phyloP scores from a whole-genome alignment of 179 eudicot species.

The Beta corolliflora region DNA sequence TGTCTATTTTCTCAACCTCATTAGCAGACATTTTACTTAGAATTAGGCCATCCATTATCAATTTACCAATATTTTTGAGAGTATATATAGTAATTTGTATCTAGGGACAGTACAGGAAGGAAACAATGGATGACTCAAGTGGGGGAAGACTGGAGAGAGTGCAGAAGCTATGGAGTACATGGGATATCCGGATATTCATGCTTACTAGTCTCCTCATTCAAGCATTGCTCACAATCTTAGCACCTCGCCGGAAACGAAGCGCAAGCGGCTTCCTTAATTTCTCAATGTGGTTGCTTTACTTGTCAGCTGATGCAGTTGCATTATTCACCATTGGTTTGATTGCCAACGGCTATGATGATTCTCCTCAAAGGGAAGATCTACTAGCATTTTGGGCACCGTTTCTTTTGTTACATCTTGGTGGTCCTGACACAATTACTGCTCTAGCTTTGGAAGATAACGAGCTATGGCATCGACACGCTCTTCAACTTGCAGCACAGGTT shows the following conservation, averaged over 20 bases:
- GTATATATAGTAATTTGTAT: too few relatives aligned
- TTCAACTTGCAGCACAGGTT: constrained; percentile 10
- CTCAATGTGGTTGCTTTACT: constrained; percentile 3
- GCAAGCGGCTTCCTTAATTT: background rate
- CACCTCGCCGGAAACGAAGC: background rate
- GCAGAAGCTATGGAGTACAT: background rate
- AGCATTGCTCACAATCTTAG: background rate
- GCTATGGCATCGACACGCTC: constrained; percentile 24
- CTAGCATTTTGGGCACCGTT: constrained; percentile 22
- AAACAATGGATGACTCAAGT: too few relatives aligned
- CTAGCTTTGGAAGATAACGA: constrained; percentile 24
- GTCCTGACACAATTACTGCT: constrained; percentile 27
- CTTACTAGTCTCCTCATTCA: constrained; percentile 4
- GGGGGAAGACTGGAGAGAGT: background rate
- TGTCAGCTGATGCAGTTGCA: constrained; percentile 9
- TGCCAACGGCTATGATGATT: background rate
- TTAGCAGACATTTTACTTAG: too few relatives aligned
- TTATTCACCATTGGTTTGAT: background rate
- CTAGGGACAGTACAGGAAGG: too few relatives aligned
- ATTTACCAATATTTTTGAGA: too few relatives aligned
- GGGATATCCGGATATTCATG: background rate
- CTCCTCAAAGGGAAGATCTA: background rate
- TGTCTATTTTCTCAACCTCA: too few relatives aligned
- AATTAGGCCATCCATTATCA: too few relatives aligned
- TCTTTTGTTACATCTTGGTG: constrained; percentile 22